Evolutionary conservation across 192 early-diverging fungal species (phyloP).

Genomic region (Coemansia sp.): DNA sequence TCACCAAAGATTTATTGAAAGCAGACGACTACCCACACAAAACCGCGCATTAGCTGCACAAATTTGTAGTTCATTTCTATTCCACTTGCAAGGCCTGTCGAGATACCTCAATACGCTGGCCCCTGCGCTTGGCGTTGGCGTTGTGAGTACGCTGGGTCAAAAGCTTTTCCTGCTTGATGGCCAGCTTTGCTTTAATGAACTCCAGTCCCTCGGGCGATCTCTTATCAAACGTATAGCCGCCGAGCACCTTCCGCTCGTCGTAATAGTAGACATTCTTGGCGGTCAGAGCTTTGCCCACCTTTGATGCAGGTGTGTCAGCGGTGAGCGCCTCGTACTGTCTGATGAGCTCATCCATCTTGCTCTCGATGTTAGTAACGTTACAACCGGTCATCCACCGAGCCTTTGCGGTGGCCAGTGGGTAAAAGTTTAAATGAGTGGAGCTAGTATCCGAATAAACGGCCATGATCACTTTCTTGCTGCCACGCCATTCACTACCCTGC

Average conservation of each 20-base stretch:
- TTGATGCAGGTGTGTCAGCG: background rate
- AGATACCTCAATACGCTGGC: background rate
- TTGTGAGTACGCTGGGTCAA: background rate
- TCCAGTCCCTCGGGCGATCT: background rate
- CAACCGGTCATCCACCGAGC: background rate
- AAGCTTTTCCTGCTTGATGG: background rate
- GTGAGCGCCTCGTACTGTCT: background rate
- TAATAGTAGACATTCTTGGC: background rate
- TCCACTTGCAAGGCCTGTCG: background rate
- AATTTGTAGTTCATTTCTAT: background rate
- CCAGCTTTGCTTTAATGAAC: background rate
- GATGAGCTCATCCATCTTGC: background rate
- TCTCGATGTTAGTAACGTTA: background rate
- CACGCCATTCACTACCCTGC: no score
- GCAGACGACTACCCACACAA: background rate
- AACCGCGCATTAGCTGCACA: background rate
- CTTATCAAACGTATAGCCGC: background rate
- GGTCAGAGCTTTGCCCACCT: background rate
- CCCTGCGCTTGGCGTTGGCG: background rate
- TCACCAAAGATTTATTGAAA: background rate
- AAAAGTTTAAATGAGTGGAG: background rate
- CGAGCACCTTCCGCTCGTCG: background rate
- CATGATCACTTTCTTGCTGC: background rate
- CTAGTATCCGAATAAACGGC: background rate
- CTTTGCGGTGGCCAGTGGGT: background rate